phyloP scores from a whole-genome alignment of 495 filamentous ascomycete genomes.

The Talaromyces thailandensis region DNA sequence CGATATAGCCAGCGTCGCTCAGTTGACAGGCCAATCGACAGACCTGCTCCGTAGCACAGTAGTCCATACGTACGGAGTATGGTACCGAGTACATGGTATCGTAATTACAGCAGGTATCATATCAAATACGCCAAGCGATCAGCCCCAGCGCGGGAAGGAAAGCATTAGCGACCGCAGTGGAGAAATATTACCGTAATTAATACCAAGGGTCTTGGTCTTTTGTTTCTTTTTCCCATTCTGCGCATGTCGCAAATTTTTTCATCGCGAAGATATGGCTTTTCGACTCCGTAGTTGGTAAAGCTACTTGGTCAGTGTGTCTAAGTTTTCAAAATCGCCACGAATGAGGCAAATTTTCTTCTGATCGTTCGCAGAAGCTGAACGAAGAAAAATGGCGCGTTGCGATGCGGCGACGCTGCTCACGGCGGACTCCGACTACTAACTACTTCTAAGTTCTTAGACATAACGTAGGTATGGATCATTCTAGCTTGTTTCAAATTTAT shows the following conservation, averaged over 20 bases:
- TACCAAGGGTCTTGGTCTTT: background rate
- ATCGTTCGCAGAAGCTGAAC: background rate
- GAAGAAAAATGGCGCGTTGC: background rate
- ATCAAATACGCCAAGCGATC: background rate
- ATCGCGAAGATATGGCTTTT: background rate
- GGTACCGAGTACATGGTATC: background rate
- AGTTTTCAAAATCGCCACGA: background rate
- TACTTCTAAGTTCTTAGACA: background rate
- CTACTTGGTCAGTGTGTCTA: background rate
- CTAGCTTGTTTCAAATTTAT: background rate
- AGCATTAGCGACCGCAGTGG: slow-evolving; percentile 6
- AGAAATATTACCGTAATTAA: background rate
- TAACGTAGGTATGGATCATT: background rate
- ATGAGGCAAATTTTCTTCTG: background rate
- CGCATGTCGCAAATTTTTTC: background rate
- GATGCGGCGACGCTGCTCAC: background rate
- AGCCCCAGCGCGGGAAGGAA: background rate
- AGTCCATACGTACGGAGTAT: too few relatives aligned
- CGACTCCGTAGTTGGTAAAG: background rate
- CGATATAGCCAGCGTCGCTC: background rate
- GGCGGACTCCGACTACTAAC: background rate
- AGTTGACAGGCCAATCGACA: background rate
- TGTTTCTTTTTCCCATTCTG: background rate
- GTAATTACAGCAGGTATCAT: background rate
- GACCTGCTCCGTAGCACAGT: too few relatives aligned